These are phyloP conservation scores for Phalaenopsis hybrid DNA, from an alignment of 116 monocot genomes.

Conservation along the genomic window DNA sequence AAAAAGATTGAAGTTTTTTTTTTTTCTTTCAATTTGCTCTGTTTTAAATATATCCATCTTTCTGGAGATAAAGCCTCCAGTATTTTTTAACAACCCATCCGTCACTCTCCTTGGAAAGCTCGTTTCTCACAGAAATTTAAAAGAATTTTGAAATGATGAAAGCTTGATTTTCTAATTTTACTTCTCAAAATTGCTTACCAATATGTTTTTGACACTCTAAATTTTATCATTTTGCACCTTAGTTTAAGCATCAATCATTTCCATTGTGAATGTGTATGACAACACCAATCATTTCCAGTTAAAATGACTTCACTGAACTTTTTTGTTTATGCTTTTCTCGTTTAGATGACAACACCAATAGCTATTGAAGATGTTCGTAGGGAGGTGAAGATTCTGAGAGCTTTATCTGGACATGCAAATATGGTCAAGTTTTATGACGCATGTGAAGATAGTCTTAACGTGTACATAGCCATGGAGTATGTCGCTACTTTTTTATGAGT, in stretches of 20 bases:
- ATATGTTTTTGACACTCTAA: background rate
- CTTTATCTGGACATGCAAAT: constrained; percentile 41
- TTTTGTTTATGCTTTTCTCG: background rate
- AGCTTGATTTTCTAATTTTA: background rate
- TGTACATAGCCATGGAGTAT: constrained; percentile 60
- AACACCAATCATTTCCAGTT: too few relatives aligned
- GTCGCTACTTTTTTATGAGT: constrained; percentile 11
- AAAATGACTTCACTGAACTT: background rate
- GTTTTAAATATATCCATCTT: background rate
- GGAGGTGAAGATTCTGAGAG: constrained; percentile 47
- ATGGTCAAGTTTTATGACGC: constrained; percentile 53
- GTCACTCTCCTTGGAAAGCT: background rate
- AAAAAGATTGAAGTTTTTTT: background rate
- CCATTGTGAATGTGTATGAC: background rate
- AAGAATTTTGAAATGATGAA: background rate
- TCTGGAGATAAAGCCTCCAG: background rate
- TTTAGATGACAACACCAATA: constrained; percentile 49
- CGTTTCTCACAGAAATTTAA: background rate
- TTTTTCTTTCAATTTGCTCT: background rate
- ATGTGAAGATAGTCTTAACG: constrained; percentile 43
- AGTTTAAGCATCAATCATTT: background rate
- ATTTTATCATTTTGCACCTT: background rate
- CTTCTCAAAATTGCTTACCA: background rate
- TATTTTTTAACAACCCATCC: background rate
- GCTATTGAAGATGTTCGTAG: constrained; percentile 57